phyloP scores from a whole-genome alignment of 2,329 filamentous ascomycete species.

The Colletotrichum cordylinicola region DNA sequence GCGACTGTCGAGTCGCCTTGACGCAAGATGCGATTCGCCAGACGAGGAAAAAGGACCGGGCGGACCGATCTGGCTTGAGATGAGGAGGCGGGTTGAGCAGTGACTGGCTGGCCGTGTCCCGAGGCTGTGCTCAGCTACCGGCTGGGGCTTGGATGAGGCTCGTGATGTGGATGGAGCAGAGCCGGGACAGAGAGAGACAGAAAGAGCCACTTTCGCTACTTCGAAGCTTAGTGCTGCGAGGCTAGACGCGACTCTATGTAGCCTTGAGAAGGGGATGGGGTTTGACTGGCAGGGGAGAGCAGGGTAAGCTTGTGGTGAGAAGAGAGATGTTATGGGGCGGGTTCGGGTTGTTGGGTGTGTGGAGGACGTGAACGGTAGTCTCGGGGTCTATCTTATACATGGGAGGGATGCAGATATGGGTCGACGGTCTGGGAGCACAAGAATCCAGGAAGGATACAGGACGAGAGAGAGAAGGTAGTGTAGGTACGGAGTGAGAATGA shows the following conservation, averaged over 20 bases:
- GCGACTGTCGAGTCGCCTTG: constrained; percentile 24
- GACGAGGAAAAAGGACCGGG: constrained; percentile 3
- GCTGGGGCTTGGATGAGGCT: constrained; percentile 17
- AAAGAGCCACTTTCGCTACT: constrained; percentile 10
- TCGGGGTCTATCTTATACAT: constrained; percentile 21
- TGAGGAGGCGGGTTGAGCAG: not conserved
- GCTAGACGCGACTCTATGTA: constrained; percentile 11
- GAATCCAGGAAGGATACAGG: not conserved
- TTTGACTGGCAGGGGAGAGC: constrained; percentile 2
- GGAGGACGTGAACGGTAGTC: constrained; percentile 16
- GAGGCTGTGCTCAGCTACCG: constrained; percentile 1
- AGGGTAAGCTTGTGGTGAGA: constrained; percentile 15
- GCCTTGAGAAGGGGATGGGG: constrained; percentile 10
- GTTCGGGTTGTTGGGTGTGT: constrained; percentile 10
- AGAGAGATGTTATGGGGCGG: constrained; percentile 14
- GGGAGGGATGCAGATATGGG: constrained; percentile 15
- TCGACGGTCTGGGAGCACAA: constrained; percentile 7
- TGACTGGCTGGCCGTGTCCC: not conserved
- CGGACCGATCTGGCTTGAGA: constrained; percentile 14
- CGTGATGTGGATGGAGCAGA: constrained; percentile 14
- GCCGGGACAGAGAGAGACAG: not conserved
- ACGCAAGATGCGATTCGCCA: constrained; percentile 24
- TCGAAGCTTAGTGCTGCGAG: constrained; percentile 15
- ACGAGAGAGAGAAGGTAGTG: not conserved
- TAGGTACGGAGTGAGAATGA: not conserved